phyloP scores from a whole-genome alignment of 2,329 filamentous ascomycete species.

The Camillea tinctor region DNA sequence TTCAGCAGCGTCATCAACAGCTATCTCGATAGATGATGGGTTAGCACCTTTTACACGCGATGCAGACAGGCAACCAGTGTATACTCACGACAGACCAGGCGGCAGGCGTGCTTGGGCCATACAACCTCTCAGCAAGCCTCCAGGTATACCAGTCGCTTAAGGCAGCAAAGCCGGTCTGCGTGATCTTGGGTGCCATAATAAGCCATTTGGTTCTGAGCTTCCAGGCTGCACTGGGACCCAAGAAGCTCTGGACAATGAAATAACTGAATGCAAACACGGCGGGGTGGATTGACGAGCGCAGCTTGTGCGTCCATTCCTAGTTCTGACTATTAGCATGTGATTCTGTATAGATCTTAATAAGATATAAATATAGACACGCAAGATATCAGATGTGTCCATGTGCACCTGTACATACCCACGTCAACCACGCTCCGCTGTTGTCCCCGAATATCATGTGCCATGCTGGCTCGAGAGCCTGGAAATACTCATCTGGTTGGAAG shows the following conservation, averaged over 20 bases:
- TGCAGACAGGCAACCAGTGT: not conserved
- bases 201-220: slow-evolving; percentile 64
- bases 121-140: slow-evolving; percentile 72
- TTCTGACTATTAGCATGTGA: slow-evolving; percentile 11
- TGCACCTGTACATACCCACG: slow-evolving; percentile 68
- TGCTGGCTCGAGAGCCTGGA: slow-evolving; percentile 91
- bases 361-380: not conserved
- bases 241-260: slow-evolving; percentile 55
- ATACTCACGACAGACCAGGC: slow-evolving; percentile 69
- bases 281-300: slow-evolving; percentile 92
- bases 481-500: slow-evolving; percentile 98
- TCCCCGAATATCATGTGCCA: slow-evolving; percentile 84
- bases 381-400: not conserved
- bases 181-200: slow-evolving; percentile 67
- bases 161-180: slow-evolving; percentile 77
- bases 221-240: slow-evolving; percentile 44
- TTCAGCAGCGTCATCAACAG: slow-evolving; percentile 70
- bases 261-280: slow-evolving; percentile 79
- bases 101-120: slow-evolving; percentile 62
- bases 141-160: slow-evolving; percentile 84
- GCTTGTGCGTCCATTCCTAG: slow-evolving; percentile 90
- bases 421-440: slow-evolving; percentile 82
- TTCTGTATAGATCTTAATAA: not conserved
- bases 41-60: slow-evolving; percentile 12
- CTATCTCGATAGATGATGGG: slow-evolving; percentile 38